Evolutionary conservation across 331 rosid genomes (phyloP).

Genomic region (Rosa hybrid): DNA sequence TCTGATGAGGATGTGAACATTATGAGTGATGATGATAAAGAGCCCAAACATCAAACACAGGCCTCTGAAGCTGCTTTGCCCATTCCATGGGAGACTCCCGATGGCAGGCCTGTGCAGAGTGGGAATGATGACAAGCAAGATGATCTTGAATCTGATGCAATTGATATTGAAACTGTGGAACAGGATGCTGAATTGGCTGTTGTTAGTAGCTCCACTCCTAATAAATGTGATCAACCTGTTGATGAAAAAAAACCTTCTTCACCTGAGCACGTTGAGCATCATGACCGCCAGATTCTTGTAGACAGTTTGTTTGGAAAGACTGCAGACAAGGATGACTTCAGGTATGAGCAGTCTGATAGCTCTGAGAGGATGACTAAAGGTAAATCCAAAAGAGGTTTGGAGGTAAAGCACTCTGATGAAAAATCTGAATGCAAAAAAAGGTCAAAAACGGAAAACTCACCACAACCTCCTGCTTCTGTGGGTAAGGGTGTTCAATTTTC

Average conservation of each 20-base stretch:
- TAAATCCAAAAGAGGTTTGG: constrained; percentile 62
- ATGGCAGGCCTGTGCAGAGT: constrained; percentile 46
- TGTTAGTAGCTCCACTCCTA: constrained; percentile 29
- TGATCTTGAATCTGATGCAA: constrained; percentile 60
- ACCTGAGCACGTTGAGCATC: constrained; percentile 53
- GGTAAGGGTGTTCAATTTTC: constrained; percentile 48
- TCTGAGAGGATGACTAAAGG: constrained; percentile 62
- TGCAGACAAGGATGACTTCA: constrained; percentile 47
- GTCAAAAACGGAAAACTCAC: constrained; percentile 47
- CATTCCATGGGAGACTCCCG: constrained; percentile 52
- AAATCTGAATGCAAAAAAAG: constrained; percentile 56
- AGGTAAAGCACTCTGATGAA: constrained; percentile 51
- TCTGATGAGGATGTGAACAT: constrained; percentile 97
- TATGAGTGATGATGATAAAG: constrained; percentile 96
- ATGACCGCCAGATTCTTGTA: constrained; percentile 54
- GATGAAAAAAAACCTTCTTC: constrained; percentile 51
- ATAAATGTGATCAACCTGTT: constrained; percentile 38
- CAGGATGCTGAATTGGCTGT: constrained; percentile 46
- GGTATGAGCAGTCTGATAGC: constrained; percentile 69
- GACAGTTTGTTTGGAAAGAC: constrained; percentile 70
- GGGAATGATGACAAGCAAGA: constrained; percentile 64
- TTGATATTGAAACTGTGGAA: constrained; percentile 75
- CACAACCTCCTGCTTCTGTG: constrained; percentile 46
- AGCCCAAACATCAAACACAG: constrained; percentile 57
- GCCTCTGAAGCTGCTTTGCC: constrained; percentile 50